Evolutionary conservation across 192 early-diverging fungal genomes (phyloP), one percentile per base, ranked within the genome.

Genomic region (Gigaspora rosea): DNA sequence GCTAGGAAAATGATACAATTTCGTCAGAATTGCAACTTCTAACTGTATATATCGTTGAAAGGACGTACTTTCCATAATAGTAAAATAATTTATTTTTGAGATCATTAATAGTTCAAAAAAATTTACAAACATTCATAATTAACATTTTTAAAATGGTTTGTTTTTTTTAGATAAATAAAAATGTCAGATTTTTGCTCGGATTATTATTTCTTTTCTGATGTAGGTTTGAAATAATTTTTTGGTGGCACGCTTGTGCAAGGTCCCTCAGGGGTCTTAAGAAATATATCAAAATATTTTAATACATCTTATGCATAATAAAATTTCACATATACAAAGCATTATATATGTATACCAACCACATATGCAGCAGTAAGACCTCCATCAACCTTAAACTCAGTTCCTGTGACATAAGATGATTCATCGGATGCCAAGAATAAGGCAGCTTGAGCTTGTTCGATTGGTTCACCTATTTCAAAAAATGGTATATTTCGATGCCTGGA

Each of bases 321-420:
- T 41, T 41, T 16, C 32, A 46, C 36, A 46, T 41, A 35, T 35
- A 7, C 32, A 13, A 27, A 11, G 35, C 27, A 27, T 27, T 12
- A 18, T 49, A 33, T 20, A 49, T 32, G 6, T 18, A 33, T 67
- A 85, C 77, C 74, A 81, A 87, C 82, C 49, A 90, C 90, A 87
- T 93, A 95, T 11, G 92, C 91, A 22, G 89, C 84, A 49, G 89
- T 84, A 61, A 95, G 77, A 27, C 94, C 94, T 72, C 94, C 94
- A 82, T 95, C 94, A n/a, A 94, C 92, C 46, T 85, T 70, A 78
- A 95, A 94, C 63, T 95, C 94, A 13, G 91, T 92, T 10, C 94
- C 94, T 18, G 93, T 95, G 57, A 94, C 86, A 79, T 87, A 95
- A 2, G 90, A 84, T 4, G 86, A 85, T 59, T 95, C 94, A 77